Evolutionary conservation across 2,329 filamentous ascomycete species (phyloP).

Genomic region (Phialemonium atrogriseum): DNA sequence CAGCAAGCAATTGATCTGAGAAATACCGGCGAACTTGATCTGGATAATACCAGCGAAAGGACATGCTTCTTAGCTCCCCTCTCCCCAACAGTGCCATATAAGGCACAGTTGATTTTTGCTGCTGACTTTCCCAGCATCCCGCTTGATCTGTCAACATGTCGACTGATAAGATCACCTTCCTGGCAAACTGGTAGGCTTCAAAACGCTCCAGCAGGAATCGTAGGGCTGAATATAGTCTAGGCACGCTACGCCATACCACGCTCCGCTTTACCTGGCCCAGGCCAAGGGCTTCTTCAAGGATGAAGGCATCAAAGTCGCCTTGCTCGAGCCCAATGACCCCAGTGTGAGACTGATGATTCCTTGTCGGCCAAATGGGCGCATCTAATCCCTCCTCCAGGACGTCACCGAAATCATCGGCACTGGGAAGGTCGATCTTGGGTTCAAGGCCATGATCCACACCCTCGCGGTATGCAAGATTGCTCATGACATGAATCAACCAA

Average conservation of each 20-base stretch:
- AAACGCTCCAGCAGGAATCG: no score
- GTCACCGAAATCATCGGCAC: constrained; percentile 75
- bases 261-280: constrained; percentile 69
- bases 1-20: constrained; percentile 45
- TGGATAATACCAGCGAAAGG: constrained; percentile 60
- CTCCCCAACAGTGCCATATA: no score
- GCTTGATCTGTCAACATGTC: constrained; percentile 53
- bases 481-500: not conserved
- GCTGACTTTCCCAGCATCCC: constrained; percentile 38
- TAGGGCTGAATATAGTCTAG: constrained; percentile 36
- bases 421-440: constrained; percentile 68
- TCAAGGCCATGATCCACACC: constrained; percentile 81
- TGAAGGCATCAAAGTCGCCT: constrained; percentile 68
- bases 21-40: constrained; percentile 79
- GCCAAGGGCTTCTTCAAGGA: constrained; percentile 67
- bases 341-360: constrained; percentile 54
- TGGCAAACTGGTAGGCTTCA: constrained; percentile 65
- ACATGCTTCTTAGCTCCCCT: constrained; percentile 62
- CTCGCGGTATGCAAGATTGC: constrained; percentile 44
- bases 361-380: rapidly evolving
- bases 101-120: constrained; percentile 14
- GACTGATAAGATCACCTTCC: constrained; percentile 77
- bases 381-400: constrained; percentile 38
- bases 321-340: constrained; percentile 71
- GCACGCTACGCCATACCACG: constrained; percentile 77